Evolutionary conservation across 106 monocot species (phyloP), one percentile per base, ranked within the genome.

Genomic region (Acanthochlamys bracteata): DNA sequence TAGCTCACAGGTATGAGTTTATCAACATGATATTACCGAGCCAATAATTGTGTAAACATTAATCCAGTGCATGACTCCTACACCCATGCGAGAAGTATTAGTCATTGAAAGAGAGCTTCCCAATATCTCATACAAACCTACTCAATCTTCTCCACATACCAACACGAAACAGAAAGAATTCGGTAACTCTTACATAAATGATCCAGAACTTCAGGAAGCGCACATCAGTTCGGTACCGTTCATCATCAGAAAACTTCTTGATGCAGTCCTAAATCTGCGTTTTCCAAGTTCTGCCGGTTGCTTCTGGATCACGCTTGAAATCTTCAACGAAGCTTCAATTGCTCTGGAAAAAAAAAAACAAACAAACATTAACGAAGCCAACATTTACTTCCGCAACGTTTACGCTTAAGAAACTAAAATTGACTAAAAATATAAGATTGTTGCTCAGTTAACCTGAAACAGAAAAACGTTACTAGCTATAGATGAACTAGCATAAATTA

Each of bases 121-220:
- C 33, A 33, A 33, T 6, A 33, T 33, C 33, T 33, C 4, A 3
- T 3, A 7, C 15, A 49, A 11, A 4, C 20, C 11, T 22, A 15
- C 59, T 16, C 2, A 22, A n/a, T 33, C 15, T 39, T 41, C 17
- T 13, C n/a, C 17, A 57, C 54, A 24, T 14, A 23, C 3, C 4
- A 10, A 17, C 3, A 49, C 49, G 10, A 49, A 14, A 10, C 2
- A 49, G 12, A 57, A 62, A 62, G 41, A 10, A 47, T 60, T 1
- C n/a, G n/a, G 55, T 15, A 76, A 39, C 14, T 6, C 68, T 68
- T 74, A 95, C 94, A 80, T 90, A 90, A 61, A 90, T 81, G 46
- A 82, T 62, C 75, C 83, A 82, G 45, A 95, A 69, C 68, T 79
- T 82, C 59, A 86, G 79, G 66, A 95, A 75, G 17, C 94, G 74